Conservation (phyloP, 2,329 filamentous ascomycete genomes). For the Bertia moriformis region DNA sequence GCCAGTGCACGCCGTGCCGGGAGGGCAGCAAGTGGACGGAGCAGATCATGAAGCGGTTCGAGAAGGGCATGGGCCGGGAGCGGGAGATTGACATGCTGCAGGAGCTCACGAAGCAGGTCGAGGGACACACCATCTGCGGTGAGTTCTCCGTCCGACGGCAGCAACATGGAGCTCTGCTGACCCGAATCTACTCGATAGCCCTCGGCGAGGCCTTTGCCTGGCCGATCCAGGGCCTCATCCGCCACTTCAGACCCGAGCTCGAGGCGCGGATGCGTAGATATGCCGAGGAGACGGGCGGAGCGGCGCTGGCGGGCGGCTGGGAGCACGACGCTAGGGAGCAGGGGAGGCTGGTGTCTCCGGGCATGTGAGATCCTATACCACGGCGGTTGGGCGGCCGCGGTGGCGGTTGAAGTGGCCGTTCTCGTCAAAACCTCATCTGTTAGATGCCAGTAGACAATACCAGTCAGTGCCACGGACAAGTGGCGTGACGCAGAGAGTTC, state of each 20-base stretch:
- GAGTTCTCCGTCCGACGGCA: constrained; percentile 20
- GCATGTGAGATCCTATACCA: constrained; percentile 47
- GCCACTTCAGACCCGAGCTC: constrained; percentile 55
- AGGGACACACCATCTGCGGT: constrained; percentile 97
- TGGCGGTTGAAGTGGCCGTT: too few species aligned
- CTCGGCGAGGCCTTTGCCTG: constrained; percentile 58
- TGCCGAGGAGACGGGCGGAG: constrained; percentile 33
- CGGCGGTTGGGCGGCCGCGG: too few species aligned
- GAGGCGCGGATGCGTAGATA: constrained; percentile 49
- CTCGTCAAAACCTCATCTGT: too few species aligned
- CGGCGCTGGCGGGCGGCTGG: constrained; percentile 51
- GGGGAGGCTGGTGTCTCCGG: constrained; percentile 47
- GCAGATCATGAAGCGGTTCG: constrained; percentile 95
- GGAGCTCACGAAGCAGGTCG: constrained; percentile 97
- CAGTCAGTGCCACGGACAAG: too few species aligned
- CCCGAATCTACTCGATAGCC: too few species aligned
- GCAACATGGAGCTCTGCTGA: constrained; percentile 3
- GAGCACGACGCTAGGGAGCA: constrained; percentile 42
- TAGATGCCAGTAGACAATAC: too few species aligned
- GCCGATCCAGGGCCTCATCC: constrained; percentile 56
- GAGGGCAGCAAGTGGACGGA: constrained; percentile 98
- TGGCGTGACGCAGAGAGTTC: too few species aligned
- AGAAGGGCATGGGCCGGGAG: constrained; percentile 74
- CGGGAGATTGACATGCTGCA: constrained; percentile 99
- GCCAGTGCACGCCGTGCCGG: constrained; percentile 97